Evolutionary conservation across 345 rosid species (phyloP), one percentile per base, ranked within the genome.

Genomic region (Corchorus olitorius): DNA sequence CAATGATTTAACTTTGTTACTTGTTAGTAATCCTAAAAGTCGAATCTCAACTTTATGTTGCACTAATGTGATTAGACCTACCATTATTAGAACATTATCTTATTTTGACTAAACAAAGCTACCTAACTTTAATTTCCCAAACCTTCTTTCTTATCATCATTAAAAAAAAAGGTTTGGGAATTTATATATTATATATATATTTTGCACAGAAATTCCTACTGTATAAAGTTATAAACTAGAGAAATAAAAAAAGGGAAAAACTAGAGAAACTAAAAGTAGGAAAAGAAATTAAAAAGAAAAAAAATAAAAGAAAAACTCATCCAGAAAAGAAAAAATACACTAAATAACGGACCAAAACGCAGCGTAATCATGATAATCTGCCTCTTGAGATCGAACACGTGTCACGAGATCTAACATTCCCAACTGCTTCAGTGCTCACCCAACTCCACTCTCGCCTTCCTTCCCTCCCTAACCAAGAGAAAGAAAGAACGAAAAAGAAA

Each of bases 401-500:
- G 81, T 65, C 75, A 33, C 12, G 5, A 54, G 59, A 76, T 55
- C 53, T 66, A 68, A 19, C 56, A 1, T 16, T 65, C 72, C 39
- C 37, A 66, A 39, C 5, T 39, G 27, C 43, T 6, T 39, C 4
- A 19, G 53, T 34, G 50, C 52, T 43, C 5, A 53, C 65, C 58
- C 72, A 15, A 69, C 73, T 15, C 33, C 72, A 68, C 39, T 45
- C 58, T 16, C 15, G 9, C 55, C 4, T 19, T 6, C 39, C 41
- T 16, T 5, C 16, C 33, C 39, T 4, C 50, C 33, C 64, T 2
- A 19, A 4, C 58, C 58, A 43, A 12, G 11, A 17, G 37, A 53
- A 41, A 45, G 0, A 7, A 34, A 7, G 16, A 33, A 58, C 14
- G 41, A 41, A 13, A 11, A 13, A 8, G 5, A 54, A 5, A 20